These are phyloP conservation scores for Cladosporium sphaerospermum DNA, from an alignment of 2,329 filamentous ascomycete species.

Conservation along the genomic window DNA sequence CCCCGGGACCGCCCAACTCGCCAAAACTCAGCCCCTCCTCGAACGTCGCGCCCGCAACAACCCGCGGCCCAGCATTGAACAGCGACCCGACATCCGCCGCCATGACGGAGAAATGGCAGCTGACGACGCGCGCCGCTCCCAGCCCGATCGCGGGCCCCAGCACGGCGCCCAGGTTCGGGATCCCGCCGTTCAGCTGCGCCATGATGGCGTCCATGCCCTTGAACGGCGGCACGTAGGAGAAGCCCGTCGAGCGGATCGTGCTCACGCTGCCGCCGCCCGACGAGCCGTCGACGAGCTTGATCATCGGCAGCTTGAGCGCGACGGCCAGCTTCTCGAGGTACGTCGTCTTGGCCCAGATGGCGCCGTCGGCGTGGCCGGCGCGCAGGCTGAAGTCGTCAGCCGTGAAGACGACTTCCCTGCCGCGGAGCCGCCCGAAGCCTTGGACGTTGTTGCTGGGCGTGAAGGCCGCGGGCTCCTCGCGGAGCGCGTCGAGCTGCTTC, in stretches of 20 bases:
- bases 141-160: conserved; percentile 59
- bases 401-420: conserved; percentile 53
- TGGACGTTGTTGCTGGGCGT: conserved; percentile 59
- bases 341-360: conserved; percentile 49
- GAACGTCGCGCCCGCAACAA: conserved; percentile 57
- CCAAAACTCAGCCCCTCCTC: conserved; percentile 55
- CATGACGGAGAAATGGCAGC: conserved; percentile 62
- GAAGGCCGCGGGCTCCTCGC: conserved; percentile 47
- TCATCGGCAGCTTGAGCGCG: conserved; percentile 51
- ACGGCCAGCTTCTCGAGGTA: conserved; percentile 59
- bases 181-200: conserved; percentile 55
- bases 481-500: conserved; percentile 39
- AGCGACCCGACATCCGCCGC: conserved; percentile 55
- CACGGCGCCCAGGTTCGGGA: conserved; percentile 59
- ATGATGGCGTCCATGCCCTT: conserved; percentile 49
- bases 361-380: conserved; percentile 59
- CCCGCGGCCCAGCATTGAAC: conserved; percentile 59
- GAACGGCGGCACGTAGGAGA: conserved; percentile 55
- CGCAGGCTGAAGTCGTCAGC: conserved; percentile 60
- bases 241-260: conserved; percentile 50
- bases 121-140: conserved; percentile 55
- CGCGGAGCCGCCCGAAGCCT: conserved; percentile 43
- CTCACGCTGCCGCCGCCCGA: conserved; percentile 59
- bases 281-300: conserved; percentile 60
- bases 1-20: conserved; percentile 54